Evolutionary conservation across 1,284 basidiomycete genomes (phyloP).

Genomic region (Kwoniella shivajii): DNA sequence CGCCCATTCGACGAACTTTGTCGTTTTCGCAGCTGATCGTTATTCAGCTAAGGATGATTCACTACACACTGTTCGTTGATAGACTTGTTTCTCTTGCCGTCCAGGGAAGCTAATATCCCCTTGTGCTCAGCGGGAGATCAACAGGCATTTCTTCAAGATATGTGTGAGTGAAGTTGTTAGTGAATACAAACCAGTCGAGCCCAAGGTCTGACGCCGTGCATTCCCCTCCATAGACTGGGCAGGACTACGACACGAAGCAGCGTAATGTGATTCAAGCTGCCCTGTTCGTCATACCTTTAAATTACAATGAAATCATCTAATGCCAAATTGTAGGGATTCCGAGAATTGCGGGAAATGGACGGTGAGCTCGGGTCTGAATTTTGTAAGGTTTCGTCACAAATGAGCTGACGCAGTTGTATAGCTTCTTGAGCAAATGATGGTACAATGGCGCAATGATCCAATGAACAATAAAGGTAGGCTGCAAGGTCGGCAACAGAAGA

Average conservation of each 20-base stretch:
- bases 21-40: neutral
- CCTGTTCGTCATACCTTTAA: conserved; percentile 25
- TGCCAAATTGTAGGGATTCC: conserved; percentile 39
- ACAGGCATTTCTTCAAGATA: conserved; percentile 37
- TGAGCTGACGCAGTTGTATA: conserved; percentile 13
- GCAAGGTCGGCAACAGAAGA: neutral
- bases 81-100: neutral
- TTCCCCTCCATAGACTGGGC: conserved; percentile 25
- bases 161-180: conserved; percentile 36
- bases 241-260: conserved; percentile 27
- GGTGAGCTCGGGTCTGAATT: conserved; percentile 29
- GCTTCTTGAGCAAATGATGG: conserved; percentile 53
- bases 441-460: conserved; percentile 52
- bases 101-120: neutral
- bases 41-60: conserved; percentile 38
- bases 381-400: neutral
- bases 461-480: conserved; percentile 49
- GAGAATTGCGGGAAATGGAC: conserved; percentile 59
- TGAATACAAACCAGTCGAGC: neutral
- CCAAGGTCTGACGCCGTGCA: neutral
- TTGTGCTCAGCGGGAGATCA: conserved; percentile 29
- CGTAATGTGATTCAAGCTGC: conserved; percentile 35
- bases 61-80: conserved; percentile 25
- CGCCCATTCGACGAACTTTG: too few relatives aligned
- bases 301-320: neutral